Base-by-base conservation (phyloP, 306 rosid species). In the Trichosanthes truncata region DNA sequence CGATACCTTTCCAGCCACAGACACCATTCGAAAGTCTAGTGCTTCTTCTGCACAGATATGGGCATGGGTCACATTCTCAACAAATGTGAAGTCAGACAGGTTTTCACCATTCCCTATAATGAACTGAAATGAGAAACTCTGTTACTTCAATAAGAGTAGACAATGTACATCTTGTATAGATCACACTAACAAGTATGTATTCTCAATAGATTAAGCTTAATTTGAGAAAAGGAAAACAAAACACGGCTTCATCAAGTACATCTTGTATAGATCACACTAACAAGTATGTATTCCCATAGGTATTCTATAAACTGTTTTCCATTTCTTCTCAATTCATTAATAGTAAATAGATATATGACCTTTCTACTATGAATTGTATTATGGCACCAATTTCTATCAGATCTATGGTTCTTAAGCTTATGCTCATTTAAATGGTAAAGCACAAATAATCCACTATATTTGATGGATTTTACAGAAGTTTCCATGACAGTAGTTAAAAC, bases 31-130 rank as follows among this genome's bases (percentile, higher is more conserved):
- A 65, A 88, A 87, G 82, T 84, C 87, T 81, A 93, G 84, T 77
- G 97, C 93, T 81, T 90, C 84, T 87, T 92, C 96, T 38, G 94
- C 98, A 86, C 98, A 90, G 68, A 93, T 81, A 83, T 88, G 92
- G 76, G 98, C 98, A 90, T 90, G 93, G 62, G 87, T 51, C 61
- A 92, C 93, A 88, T 93, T 93, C 90, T 93, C 97, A 62, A 67
- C 88, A 84, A 82, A 90, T 40, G 96, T 92, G 84, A 93, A 92
- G 82, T 93, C 97, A 0, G 94, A 87, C 79, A 83, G 76, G 84
- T 87, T 90, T 83, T 88, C 90, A 76, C 94, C 93, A 86, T 81
- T 86, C 83, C 97, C 98, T 92, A 92, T 75, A 86, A 89, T 90
- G 86, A 88, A 88, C 98, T 92, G 98, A 84, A 93, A 92, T 86